A percentile compares a stretch with the other conserved stretches of the same genome.
These are phyloP conservation scores for Lodderomyces elongisporus DNA, from an alignment of 1,139 yeast genomes.

Conservation along the genomic window DNA sequence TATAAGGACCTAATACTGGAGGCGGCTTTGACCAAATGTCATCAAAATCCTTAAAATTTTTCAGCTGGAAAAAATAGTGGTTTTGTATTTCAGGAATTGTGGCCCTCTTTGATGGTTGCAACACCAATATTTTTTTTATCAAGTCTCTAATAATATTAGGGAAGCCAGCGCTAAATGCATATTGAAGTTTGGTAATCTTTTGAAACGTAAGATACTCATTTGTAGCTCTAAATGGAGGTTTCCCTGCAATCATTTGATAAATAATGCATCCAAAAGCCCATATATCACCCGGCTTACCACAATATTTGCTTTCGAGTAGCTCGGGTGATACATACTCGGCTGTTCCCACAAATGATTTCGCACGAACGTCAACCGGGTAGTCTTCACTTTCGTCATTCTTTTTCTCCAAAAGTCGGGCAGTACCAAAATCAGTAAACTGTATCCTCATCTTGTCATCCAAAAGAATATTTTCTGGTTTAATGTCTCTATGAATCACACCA, in stretches of 20 bases:
- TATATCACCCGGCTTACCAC: constrained; percentile 70
- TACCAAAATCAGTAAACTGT: constrained; percentile 79
- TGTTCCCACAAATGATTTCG: constrained; percentile 80
- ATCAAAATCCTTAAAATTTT: constrained; percentile 61
- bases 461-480: constrained; percentile 73
- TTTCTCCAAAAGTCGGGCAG: constrained; percentile 58
- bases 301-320: constrained; percentile 58
- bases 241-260: constrained; percentile 70
- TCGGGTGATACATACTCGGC: constrained; percentile 82
- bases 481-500: constrained; percentile 76
- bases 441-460: constrained; percentile 60
- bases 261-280: constrained; percentile 84
- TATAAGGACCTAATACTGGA: constrained; percentile 71
- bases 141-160: constrained; percentile 45
- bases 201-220: constrained; percentile 69
- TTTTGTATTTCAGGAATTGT: constrained; percentile 33
- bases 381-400: constrained; percentile 36
- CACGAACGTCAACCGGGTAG: constrained; percentile 46
- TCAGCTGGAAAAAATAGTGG: constrained; percentile 67
- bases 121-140: constrained; percentile 40
- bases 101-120: constrained; percentile 41
- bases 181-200: constrained; percentile 49
- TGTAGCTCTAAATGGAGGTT: constrained; percentile 75
- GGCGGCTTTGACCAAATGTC: constrained; percentile 66
- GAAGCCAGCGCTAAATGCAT: constrained; percentile 55